A percentile compares a stretch with the other conserved stretches of the same genome.
phyloP scores from a whole-genome alignment of 1,139 yeast species.

The Lodderomyces elongisporus region DNA sequence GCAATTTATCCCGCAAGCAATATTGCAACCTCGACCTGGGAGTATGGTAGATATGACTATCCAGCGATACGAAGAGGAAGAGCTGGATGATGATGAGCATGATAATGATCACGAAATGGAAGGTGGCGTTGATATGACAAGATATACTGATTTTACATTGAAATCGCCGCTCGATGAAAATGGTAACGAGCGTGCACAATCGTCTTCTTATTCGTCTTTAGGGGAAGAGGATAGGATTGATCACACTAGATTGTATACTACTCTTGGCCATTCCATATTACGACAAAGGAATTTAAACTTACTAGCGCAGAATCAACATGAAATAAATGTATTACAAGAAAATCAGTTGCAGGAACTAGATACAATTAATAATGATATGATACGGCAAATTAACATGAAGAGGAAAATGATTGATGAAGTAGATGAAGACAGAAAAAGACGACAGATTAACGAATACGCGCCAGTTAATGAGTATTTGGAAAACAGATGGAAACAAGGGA shows the following conservation, averaged over 20 bases:
- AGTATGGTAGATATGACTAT: slow-evolving; percentile 6
- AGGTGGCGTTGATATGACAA: slow-evolving; percentile 26
- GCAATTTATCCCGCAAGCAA: slow-evolving; percentile 20
- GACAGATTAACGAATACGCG: slow-evolving; percentile 30
- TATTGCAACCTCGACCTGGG: slow-evolving; percentile 2
- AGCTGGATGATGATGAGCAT: slow-evolving; percentile 19
- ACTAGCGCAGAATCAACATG: slow-evolving; percentile 18
- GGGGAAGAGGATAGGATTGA: slow-evolving; percentile 11
- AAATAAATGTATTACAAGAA: slow-evolving; percentile 16
- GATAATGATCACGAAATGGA: slow-evolving; percentile 11
- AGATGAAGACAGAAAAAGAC: slow-evolving; percentile 24
- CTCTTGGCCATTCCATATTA: slow-evolving; percentile 27
- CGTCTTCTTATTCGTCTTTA: background rate
- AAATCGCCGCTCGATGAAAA: slow-evolving; percentile 11
- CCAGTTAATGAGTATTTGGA: slow-evolving; percentile 34
- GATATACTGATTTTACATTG: slow-evolving; percentile 27
- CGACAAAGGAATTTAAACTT: slow-evolving; percentile 26
- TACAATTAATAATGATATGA: slow-evolving; percentile 10
- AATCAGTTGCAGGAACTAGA: slow-evolving; percentile 17
- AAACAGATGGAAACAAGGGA: slow-evolving; percentile 37
- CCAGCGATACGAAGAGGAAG: slow-evolving; percentile 29
- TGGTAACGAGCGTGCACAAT: background rate
- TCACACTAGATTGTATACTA: slow-evolving; percentile 24
- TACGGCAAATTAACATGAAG: slow-evolving; percentile 19
- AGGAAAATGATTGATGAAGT: slow-evolving; percentile 28